These are phyloP conservation scores for Ambrosia artemisiifolia DNA, from an alignment of 129 eudicot genomes.

Conservation along the genomic window DNA sequence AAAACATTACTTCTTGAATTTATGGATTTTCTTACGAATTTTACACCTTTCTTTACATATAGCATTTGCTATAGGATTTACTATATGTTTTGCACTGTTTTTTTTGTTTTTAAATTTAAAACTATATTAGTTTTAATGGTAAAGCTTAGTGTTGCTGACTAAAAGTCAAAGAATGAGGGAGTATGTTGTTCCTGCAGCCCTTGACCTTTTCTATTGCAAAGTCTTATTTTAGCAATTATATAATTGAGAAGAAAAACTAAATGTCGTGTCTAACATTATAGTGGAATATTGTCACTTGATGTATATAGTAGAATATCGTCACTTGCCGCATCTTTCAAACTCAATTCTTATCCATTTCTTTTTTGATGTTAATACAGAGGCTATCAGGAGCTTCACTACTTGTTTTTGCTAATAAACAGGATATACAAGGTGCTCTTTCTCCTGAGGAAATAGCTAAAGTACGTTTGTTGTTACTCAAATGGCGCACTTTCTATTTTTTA, in stretches of 20 bases:
- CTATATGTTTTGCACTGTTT: background rate
- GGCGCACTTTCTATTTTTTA: background rate
- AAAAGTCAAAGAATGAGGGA: background rate
- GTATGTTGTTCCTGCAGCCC: background rate
- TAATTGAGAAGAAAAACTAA: conserved; percentile 3
- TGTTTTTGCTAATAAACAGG: conserved; percentile 95
- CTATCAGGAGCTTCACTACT: conserved; percentile 89
- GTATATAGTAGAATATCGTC: conserved; percentile 8
- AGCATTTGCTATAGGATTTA: background rate
- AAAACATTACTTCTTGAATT: background rate
- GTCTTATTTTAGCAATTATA: background rate
- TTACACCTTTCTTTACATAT: background rate
- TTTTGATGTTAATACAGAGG: conserved; percentile 53
- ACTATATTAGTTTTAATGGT: background rate
- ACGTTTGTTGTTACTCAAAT: conserved; percentile 15
- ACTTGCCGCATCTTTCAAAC: conserved; percentile 3
- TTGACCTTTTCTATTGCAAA: background rate
- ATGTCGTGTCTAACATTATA: background rate
- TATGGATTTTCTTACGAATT: background rate
- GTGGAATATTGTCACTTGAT: conserved; percentile 4
- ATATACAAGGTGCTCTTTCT: conserved; percentile 87
- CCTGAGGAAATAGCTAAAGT: conserved; percentile 92
- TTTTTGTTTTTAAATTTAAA: background rate
- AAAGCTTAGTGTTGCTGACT: conserved; percentile 1
- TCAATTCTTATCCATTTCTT: background rate